Percentiles rank a stretch among this genome's conserved stretches.
These are phyloP conservation scores for Alternaria incomplexa DNA, from an alignment of 2,329 filamentous ascomycete species.

Conservation along the genomic window DNA sequence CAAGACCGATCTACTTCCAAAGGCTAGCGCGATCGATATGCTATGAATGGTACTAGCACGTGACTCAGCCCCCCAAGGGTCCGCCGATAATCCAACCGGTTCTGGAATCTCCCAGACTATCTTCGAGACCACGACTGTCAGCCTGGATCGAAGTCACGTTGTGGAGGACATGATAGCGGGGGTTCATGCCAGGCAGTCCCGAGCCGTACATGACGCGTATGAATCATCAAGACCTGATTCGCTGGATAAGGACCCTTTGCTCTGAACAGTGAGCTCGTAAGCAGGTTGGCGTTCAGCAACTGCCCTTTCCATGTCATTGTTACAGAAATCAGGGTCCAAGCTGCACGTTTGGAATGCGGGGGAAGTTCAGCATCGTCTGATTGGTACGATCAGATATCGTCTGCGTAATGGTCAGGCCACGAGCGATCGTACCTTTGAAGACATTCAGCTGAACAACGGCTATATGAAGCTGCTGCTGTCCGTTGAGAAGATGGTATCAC, in stretches of 20 bases:
- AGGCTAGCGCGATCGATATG: slow-evolving; percentile 18
- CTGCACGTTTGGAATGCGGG: slow-evolving; percentile 38
- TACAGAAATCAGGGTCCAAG: slow-evolving; percentile 35
- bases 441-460: slow-evolving; percentile 21
- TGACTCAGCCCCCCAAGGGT: not conserved
- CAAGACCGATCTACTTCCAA: slow-evolving; percentile 7
- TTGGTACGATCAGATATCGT: slow-evolving; percentile 44
- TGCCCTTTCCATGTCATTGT: slow-evolving; percentile 28
- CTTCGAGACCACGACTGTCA: slow-evolving; percentile 8
- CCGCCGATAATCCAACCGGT: not conserved
- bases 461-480: slow-evolving; percentile 19
- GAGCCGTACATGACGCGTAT: slow-evolving; percentile 1
- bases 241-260: slow-evolving; percentile 5
- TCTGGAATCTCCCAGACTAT: not conserved
- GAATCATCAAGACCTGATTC: slow-evolving; percentile 15
- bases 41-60: not conserved
- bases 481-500: not conserved
- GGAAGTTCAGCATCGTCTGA: slow-evolving; percentile 33
- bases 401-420: slow-evolving; percentile 42
- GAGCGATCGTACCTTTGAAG: slow-evolving; percentile 25
- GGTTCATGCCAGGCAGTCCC: not conserved
- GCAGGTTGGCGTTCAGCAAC: slow-evolving; percentile 5
- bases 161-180: slow-evolving; percentile 1
- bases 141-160: slow-evolving; percentile 8
- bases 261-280: not conserved